Percentiles rank a stretch among this genome's conserved stretches.
These are phyloP conservation scores for Rachicladosporium sp. DNA, from an alignment of 2,329 filamentous ascomycete species.

Conservation along the genomic window DNA sequence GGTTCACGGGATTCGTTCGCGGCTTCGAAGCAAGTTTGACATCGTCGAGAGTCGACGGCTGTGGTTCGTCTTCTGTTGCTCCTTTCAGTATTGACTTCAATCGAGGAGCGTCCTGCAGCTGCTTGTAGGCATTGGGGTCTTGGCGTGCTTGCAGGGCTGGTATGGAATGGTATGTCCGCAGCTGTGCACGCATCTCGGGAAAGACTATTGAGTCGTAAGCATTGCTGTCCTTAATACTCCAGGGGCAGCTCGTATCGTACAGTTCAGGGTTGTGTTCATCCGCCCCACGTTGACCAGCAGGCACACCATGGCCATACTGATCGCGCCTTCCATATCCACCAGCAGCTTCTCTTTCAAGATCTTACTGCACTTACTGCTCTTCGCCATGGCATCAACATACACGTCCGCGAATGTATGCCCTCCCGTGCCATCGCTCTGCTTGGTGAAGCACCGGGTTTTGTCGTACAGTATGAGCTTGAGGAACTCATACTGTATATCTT, in stretches of 20 bases:
- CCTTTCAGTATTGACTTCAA: constrained; percentile 96
- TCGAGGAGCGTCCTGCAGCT: constrained; percentile 88
- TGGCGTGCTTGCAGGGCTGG: constrained; percentile 90
- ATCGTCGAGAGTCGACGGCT: constrained; percentile 72
- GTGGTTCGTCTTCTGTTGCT: constrained; percentile 78
- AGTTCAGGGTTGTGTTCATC: constrained; percentile 98
- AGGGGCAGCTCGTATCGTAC: too few relatives aligned
- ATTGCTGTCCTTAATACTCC: too few relatives aligned
- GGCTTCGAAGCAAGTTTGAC: constrained; percentile 57
- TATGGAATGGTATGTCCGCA: constrained; percentile 95
- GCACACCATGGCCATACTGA: constrained; percentile 99
- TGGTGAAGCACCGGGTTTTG: constrained; percentile 68
- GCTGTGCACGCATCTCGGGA: constrained; percentile 94
- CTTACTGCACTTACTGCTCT: constrained; percentile 98
- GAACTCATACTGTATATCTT: constrained; percentile 83
- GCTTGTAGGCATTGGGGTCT: constrained; percentile 93
- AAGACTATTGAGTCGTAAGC: constrained; percentile 53
- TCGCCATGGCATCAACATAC: constrained; percentile 96
- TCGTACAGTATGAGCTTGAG: constrained; percentile 70
- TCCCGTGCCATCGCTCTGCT: constrained; percentile 71
- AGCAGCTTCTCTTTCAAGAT: constrained; percentile 93
- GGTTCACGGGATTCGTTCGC: constrained; percentile 92
- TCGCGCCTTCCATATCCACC: constrained; percentile 79
- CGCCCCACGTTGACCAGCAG: constrained; percentile 90
- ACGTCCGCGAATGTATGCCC: constrained; percentile 76